Conservation (phyloP, 2,329 filamentous ascomycete species). For the Alternaria viburni region DNA sequence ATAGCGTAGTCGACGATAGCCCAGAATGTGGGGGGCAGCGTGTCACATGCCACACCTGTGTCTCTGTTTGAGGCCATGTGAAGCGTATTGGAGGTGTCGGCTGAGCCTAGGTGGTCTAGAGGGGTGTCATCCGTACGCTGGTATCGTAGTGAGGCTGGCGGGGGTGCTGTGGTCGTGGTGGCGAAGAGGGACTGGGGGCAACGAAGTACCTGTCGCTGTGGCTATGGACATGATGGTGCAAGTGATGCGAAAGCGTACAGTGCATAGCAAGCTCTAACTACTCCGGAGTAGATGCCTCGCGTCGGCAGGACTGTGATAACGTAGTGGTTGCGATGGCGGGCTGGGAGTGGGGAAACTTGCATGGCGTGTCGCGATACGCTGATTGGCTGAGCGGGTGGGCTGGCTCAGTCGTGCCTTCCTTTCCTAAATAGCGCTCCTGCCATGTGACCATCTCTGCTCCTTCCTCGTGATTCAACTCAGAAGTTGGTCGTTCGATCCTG, state of each 20-base stretch:
- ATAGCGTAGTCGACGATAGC: conserved; percentile 7
- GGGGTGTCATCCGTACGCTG: conserved; percentile 30
- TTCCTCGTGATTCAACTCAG: conserved; percentile 15
- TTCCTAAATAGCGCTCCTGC: conserved; percentile 4
- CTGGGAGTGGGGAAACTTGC: conserved; percentile 14
- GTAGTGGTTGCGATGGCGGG: conserved; percentile 13
- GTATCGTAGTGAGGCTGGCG: conserved; percentile 4
- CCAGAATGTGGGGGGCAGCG: conserved; percentile 25
- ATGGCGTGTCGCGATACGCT: conserved; percentile 7
- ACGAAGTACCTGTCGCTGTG: background rate
- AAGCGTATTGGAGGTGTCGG: conserved; percentile 14
- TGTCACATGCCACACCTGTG: conserved; percentile 30
- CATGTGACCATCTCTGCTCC: conserved; percentile 11
- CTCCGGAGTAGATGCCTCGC: background rate
- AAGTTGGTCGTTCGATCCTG: background rate
- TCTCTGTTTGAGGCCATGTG: conserved; percentile 23
- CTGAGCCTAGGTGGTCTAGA: conserved; percentile 20
- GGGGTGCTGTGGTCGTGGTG: background rate
- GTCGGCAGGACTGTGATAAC: background rate
- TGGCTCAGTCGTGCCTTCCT: background rate
- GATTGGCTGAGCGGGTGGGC: conserved; percentile 11
- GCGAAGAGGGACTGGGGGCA: background rate
- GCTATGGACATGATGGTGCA: background rate
- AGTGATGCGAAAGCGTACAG: background rate
- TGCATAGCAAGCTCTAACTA: background rate